A percentile compares a stretch with the other conserved stretches of the same genome.
Conservation (phyloP, 1,139 yeast genomes). For the Yamadazyma triangularis region DNA sequence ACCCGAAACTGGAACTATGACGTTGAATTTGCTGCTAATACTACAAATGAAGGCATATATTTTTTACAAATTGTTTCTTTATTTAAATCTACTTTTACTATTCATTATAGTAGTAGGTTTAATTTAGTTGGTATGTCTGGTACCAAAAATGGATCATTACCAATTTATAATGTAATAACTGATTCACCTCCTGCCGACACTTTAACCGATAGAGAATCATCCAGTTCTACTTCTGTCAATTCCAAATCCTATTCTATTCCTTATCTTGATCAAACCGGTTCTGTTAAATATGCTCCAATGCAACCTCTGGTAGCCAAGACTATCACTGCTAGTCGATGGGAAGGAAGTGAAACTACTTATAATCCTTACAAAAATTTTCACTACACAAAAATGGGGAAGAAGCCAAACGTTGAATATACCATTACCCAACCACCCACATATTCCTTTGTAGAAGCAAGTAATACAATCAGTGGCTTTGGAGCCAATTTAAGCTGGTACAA, state of each 20-base stretch:
- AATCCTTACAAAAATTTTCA: not conserved
- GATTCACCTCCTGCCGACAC: constrained; percentile 22
- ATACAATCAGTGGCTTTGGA: constrained; percentile 5
- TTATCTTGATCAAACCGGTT: constrained; percentile 25
- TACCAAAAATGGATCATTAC: constrained; percentile 7
- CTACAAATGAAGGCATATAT: constrained; percentile 11
- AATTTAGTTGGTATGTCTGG: constrained; percentile 22
- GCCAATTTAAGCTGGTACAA: constrained; percentile 5
- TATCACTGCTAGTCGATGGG: no score
- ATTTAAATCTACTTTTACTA: constrained; percentile 9
- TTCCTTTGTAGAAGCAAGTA: constrained; percentile 4
- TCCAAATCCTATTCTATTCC: constrained; percentile 17
- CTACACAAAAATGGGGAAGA: no score
- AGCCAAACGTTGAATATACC: constrained; percentile 9
- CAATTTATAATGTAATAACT: no score
- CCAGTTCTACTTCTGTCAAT: constrained; percentile 15
- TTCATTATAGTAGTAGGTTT: constrained; percentile 27
- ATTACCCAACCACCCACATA: constrained; percentile 11
- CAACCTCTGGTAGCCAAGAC: constrained; percentile 12
- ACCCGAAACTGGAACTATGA: constrained; percentile 5
- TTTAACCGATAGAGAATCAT: constrained; percentile 15
- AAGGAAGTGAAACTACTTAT: not conserved
- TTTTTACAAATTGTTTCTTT: constrained; percentile 9
- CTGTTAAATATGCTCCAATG: constrained; percentile 29
- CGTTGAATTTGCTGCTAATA: constrained; percentile 1